Evolutionary conservation across 1,284 basidiomycete species (phyloP).

Genomic region (Papiliotrema terrestris): DNA sequence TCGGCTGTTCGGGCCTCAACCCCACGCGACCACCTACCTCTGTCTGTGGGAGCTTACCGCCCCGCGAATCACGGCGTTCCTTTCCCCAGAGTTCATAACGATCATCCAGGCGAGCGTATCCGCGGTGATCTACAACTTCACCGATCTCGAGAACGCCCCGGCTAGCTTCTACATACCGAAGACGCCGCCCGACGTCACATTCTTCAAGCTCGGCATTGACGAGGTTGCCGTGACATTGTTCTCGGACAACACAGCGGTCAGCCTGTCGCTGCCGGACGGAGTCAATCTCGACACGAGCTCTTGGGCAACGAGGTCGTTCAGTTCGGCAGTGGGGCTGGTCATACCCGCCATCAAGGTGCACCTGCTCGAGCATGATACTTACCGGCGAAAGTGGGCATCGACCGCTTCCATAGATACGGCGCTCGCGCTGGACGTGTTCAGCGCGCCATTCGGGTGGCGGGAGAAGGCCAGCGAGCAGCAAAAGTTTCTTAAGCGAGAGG

Average conservation of each 20-base stretch:
- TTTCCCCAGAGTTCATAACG: constrained; percentile 59
- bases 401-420: constrained; percentile 60
- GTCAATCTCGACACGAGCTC: constrained; percentile 68
- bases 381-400: constrained; percentile 60
- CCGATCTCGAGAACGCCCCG: constrained; percentile 74
- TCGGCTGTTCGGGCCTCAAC: constrained; percentile 80
- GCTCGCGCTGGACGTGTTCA: constrained; percentile 65
- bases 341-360: constrained; percentile 20
- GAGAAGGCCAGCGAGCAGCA: constrained; percentile 58
- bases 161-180: constrained; percentile 63
- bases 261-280: constrained; percentile 60
- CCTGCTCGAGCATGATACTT: constrained; percentile 26
- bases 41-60: constrained; percentile 83
- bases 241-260: constrained; percentile 56
- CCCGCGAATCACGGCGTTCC: constrained; percentile 59
- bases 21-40: constrained; percentile 76
- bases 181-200: constrained; percentile 74
- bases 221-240: constrained; percentile 59
- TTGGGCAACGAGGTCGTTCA: constrained; percentile 59
- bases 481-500: constrained; percentile 68
- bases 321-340: constrained; percentile 26
- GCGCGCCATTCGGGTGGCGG: constrained; percentile 60
- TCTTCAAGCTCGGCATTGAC: constrained; percentile 61
- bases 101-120: constrained; percentile 57
- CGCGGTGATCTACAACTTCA: constrained; percentile 66